Conservation (phyloP, 768 basidiomycete species). For the Tricholoma saponaceum region DNA sequence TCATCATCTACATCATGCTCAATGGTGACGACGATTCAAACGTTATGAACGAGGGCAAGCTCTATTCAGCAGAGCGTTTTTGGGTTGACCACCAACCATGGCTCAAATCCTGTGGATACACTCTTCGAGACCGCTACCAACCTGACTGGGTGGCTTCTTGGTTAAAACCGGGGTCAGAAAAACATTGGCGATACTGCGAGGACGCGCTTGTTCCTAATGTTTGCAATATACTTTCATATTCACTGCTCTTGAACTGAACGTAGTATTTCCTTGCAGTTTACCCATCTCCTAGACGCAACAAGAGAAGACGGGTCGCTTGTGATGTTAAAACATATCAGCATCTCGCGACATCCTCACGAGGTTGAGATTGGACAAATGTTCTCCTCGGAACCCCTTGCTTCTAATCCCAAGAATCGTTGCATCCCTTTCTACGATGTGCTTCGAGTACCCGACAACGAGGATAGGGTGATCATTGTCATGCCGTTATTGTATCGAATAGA, state of each 20-base stretch:
- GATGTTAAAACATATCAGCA: conserved; percentile 20
- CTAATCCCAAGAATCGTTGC: conserved; percentile 23
- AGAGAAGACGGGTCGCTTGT: conserved; percentile 25
- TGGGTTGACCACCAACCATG: conserved; percentile 17
- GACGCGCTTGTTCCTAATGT: conserved; percentile 1
- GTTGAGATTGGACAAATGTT: conserved; percentile 22
- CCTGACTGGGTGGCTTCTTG: conserved; percentile 23
- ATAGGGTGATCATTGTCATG: conserved; percentile 17
- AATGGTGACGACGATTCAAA: neutral
- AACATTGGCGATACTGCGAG: conserved; percentile 3
- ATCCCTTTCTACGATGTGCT: conserved; percentile 22
- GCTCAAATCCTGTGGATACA: conserved; percentile 19
- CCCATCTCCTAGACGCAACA: conserved; percentile 22
- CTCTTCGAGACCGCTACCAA: conserved; percentile 19
- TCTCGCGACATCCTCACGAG: conserved; percentile 19
- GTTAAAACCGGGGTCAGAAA: conserved; percentile 2
- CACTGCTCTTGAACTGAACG: neutral
- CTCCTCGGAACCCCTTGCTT: conserved; percentile 5
- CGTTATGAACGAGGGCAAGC: neutral
- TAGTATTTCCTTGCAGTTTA: neutral
- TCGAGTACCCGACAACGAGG: conserved; percentile 13
- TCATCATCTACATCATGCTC: neutral
- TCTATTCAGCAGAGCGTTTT: conserved; percentile 8
- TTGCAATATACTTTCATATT: neutral
- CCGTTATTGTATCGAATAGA: conserved; percentile 13